Base-by-base conservation (phyloP, 2,329 filamentous ascomycete species). In the Diaporthe vexans region DNA sequence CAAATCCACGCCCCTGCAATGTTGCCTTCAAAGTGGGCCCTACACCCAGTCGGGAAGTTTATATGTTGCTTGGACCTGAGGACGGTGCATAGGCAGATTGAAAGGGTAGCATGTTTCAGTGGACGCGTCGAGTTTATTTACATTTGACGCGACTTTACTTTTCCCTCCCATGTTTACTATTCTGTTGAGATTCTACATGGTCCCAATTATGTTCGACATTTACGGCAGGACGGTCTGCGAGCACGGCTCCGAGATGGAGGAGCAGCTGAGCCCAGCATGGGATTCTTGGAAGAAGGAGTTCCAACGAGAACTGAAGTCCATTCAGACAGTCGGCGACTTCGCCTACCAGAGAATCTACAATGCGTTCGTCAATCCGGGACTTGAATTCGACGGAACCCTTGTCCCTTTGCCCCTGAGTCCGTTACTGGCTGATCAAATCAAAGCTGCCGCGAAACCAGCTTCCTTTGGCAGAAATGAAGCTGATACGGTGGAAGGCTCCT, bases 381-480 rank as follows among this genome's bases (percentile, higher is more conserved):
- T 81, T 29, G 73, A 76, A 37, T 69, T 81, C 9, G 76, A 71
- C 19, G 76, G 74, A 21, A 48, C 65, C 4, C 51, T 76, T 35
- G 79, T 82, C 46, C 75, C 79, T 10, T 74, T 82, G 13, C 81
- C 81, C 1, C 67, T 82, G 2, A 57, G 76, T 4, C 61, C 76
- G 11, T 71, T 73, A 3, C 78, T 82, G 58, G 81, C 79, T 1
- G 76, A 79, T 21, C 63, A 54, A 0, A 80, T 82, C 58, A 79
- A 77, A 35, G 70, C 68, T 17, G 75, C 65, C 24, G 80, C 77
- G 19, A 76, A 74, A 40, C 77, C 81, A 63, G 81, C 81, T 6
- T 81, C 84, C 8, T 51, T n/a, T 13, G 13, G 21, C 0, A 83
- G 80, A 67, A 83, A 82, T 0, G 79, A 79, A 2, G 74, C 83